Percentiles rank a stretch among this genome's conserved stretches.
Evolutionary conservation across 1,284 basidiomycete species (phyloP).

Genomic region (Golubevia sp.): DNA sequence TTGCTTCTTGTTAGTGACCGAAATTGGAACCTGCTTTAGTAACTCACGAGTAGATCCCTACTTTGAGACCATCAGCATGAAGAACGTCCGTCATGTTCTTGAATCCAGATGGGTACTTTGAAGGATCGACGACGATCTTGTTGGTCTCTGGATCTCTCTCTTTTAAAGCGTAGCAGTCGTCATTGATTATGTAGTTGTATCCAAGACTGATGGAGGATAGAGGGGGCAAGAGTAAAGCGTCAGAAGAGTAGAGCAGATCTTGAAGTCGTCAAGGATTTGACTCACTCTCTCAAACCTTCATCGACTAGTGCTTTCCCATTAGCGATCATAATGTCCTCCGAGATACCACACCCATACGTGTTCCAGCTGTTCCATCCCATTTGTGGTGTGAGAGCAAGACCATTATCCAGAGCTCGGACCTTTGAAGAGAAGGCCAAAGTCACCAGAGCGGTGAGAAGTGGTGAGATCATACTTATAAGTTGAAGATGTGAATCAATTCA

Average conservation of each 20-base stretch:
- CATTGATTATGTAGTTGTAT: constrained; percentile 27
- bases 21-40: too few species aligned
- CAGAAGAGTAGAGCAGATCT: too few species aligned
- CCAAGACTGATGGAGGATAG: too few species aligned
- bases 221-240: too few species aligned
- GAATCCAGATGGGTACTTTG: constrained; percentile 22
- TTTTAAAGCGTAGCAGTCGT: constrained; percentile 31
- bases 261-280: too few species aligned
- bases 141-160: neutral
- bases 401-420: neutral
- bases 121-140: constrained; percentile 15
- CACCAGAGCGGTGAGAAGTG: neutral
- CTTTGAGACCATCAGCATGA: constrained; percentile 17
- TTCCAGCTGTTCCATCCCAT: constrained; percentile 42
- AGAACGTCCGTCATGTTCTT: constrained; percentile 14
- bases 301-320: constrained; percentile 18
- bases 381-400: constrained; percentile 12
- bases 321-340: constrained; percentile 9
- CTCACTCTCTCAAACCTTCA: constrained; percentile 6
- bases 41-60: constrained; percentile 21
- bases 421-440: neutral
- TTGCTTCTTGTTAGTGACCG: too few species aligned
- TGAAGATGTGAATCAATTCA: too few species aligned
- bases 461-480: neutral
- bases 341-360: constrained; percentile 11